A percentile compares a stretch with the other conserved stretches of the same genome.
Evolutionary conservation across 192 early-diverging fungal species (phyloP).

Genomic region (Coemansia umbellata): DNA sequence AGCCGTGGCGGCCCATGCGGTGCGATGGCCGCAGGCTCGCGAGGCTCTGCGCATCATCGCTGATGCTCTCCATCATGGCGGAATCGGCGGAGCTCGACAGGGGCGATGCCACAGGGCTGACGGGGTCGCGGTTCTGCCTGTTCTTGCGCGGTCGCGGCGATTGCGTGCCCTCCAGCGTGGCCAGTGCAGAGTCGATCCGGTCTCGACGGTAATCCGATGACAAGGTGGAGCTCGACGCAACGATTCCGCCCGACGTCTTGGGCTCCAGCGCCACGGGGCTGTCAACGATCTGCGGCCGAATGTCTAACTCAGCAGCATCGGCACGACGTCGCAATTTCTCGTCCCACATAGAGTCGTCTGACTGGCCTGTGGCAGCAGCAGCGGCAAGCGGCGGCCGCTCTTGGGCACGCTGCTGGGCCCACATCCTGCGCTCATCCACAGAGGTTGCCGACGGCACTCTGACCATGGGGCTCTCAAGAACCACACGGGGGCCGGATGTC

Average conservation of each 20-base stretch:
- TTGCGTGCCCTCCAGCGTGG: conserved; percentile 25
- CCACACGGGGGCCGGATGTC: too few species aligned
- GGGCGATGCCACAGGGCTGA: not conserved
- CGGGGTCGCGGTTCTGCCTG: conserved; percentile 23
- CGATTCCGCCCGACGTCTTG: conserved; percentile 40
- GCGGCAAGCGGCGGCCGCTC: conserved; percentile 31
- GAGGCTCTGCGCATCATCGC: not conserved
- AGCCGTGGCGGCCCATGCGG: conserved; percentile 48
- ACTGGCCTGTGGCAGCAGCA: not conserved
- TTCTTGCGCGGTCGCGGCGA: conserved; percentile 16
- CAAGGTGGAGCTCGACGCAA: not conserved
- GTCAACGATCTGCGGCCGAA: conserved; percentile 13
- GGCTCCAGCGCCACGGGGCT: conserved; percentile 33
- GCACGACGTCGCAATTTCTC: conserved; percentile 28
- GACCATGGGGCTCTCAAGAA: conserved; percentile 24
- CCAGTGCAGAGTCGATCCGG: conserved; percentile 15
- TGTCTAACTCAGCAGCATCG: too few species aligned
- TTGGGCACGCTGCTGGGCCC: conserved; percentile 23
- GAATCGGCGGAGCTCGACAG: not conserved
- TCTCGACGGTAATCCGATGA: conserved; percentile 24
- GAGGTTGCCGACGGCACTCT: conserved; percentile 3
- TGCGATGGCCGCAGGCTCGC: conserved; percentile 4
- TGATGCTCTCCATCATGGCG: not conserved
- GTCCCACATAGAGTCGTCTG: conserved; percentile 21
- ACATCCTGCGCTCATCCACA: conserved; percentile 21